These are phyloP conservation scores for Sporothrix phasma DNA, from an alignment of 2,329 filamentous ascomycete genomes.

Conservation along the genomic window DNA sequence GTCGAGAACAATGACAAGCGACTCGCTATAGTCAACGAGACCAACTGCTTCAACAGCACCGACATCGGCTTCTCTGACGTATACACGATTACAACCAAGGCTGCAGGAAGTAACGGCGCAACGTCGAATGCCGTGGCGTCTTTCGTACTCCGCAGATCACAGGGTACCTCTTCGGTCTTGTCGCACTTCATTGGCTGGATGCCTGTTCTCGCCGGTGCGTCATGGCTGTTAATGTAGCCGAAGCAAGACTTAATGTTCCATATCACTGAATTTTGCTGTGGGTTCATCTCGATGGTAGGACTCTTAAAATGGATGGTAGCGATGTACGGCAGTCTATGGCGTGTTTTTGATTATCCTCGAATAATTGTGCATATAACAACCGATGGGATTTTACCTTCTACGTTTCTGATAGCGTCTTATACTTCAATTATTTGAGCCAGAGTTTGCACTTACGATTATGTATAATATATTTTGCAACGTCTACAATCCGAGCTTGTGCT, in stretches of 20 bases:
- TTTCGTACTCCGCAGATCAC: constrained; percentile 22
- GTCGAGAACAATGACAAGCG: constrained; percentile 60
- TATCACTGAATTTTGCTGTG: neutral
- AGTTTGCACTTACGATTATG: too few species aligned
- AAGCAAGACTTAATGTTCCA: neutral
- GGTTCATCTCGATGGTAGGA: neutral
- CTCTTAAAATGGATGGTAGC: neutral
- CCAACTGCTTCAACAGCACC: constrained; percentile 83
- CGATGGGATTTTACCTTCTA: too few species aligned
- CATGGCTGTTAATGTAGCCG: constrained; percentile 33
- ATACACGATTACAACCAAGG: constrained; percentile 54
- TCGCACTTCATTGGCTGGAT: constrained; percentile 30
- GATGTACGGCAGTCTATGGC: neutral
- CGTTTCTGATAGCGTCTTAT: too few species aligned
- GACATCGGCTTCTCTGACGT: constrained; percentile 67
- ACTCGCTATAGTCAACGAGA: constrained; percentile 61
- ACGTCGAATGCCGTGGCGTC: constrained; percentile 24
- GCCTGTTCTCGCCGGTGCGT: constrained; percentile 30
- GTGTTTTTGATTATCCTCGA: neutral
- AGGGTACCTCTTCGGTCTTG: constrained; percentile 21
- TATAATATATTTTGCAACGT: too few species aligned
- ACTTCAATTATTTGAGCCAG: too few species aligned
- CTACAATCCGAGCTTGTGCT: too few species aligned
- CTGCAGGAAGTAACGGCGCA: constrained; percentile 23
- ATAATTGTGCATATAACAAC: constrained; percentile 1